These are phyloP conservation scores for Rhizophagus clarus DNA, from an alignment of 192 early-diverging fungal species.

Conservation along the genomic window DNA sequence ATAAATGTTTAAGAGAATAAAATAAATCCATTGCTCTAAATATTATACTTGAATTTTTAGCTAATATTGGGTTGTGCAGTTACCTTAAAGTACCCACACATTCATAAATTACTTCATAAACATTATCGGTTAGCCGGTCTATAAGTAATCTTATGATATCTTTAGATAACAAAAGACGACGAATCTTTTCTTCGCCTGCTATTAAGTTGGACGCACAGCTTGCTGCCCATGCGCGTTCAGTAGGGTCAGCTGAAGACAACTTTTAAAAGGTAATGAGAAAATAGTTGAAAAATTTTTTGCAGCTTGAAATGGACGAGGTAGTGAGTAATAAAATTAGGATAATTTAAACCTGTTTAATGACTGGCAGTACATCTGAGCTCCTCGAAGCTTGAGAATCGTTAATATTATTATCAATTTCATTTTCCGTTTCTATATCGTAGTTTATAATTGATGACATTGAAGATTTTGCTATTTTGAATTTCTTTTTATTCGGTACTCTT, in stretches of 20 bases:
- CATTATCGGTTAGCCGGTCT: slow-evolving; percentile 70
- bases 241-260: slow-evolving; percentile 64
- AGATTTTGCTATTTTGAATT: neutral
- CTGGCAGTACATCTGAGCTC: neutral
- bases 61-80: neutral
- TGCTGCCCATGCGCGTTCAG: slow-evolving; percentile 87
- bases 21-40: neutral
- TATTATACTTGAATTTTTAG: no score
- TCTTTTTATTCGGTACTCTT: neutral
- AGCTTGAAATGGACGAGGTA: neutral
- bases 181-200: slow-evolving; percentile 60
- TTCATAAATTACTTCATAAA: slow-evolving; percentile 74
- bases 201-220: slow-evolving; percentile 84
- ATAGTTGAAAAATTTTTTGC: neutral
- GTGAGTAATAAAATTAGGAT: neutral
- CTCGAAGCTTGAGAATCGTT: neutral
- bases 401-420: neutral
- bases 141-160: slow-evolving; percentile 68
- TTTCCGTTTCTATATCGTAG: neutral
- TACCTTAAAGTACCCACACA: slow-evolving; percentile 71
- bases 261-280: slow-evolving; percentile 32
- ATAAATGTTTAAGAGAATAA: neutral
- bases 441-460: neutral
- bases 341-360: neutral
- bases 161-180: slow-evolving; percentile 75